These are phyloP conservation scores for Desmodesmus armatus DNA, from an alignment of 139 green algal species.

Conservation along the genomic window DNA sequence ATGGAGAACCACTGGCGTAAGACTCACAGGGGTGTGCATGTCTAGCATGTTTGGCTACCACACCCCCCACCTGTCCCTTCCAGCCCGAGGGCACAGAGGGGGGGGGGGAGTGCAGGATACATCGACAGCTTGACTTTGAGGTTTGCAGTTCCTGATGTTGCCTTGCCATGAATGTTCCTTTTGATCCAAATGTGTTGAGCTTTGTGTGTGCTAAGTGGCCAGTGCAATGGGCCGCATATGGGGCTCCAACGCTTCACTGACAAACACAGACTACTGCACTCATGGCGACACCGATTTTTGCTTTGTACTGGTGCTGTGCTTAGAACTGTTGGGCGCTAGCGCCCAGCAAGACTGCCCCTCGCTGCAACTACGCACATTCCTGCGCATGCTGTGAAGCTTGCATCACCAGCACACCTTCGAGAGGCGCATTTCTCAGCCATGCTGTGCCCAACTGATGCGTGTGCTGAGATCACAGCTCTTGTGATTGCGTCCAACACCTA, in stretches of 20 bases:
- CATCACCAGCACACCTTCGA: not conserved
- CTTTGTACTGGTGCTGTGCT: too few species aligned
- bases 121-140: not conserved
- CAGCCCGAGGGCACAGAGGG: too few species aligned
- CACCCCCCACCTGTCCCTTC: too few species aligned
- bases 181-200: too few species aligned
- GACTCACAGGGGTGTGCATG: not conserved
- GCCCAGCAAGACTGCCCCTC: not conserved
- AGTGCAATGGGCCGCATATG: too few species aligned
- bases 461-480: not conserved
- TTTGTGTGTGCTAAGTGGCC: too few species aligned
- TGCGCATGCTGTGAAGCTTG: not conserved
- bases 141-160: not conserved
- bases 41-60: not conserved
- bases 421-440: not conserved
- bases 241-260: too few species aligned
- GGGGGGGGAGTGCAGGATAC: too few species aligned
- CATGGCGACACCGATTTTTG: too few species aligned
- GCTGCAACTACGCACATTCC: not conserved
- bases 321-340: too few species aligned
- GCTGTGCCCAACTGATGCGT: not conserved
- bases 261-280: too few species aligned
- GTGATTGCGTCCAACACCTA: not conserved
- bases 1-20: not conserved
- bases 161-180: too few species aligned